A percentile compares a stretch with the other conserved stretches of the same genome.
These are phyloP conservation scores for Cyberlindnera xylosilytica DNA, from an alignment of 805 yeast genomes.

Conservation along the genomic window DNA sequence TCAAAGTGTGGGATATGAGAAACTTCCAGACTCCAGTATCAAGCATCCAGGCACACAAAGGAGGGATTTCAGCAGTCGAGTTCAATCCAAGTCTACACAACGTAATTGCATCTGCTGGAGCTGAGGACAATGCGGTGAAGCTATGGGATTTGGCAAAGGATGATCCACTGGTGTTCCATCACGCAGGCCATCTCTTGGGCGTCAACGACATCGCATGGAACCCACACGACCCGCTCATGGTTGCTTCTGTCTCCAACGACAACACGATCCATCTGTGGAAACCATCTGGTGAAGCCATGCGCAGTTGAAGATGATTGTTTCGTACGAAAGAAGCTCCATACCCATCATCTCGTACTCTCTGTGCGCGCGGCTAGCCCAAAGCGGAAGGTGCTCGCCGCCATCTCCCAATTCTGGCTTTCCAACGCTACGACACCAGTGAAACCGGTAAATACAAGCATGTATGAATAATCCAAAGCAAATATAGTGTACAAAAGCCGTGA, in stretches of 20 bases:
- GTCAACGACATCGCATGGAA: slow-evolving; percentile 87
- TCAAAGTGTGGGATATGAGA: slow-evolving; percentile 69
- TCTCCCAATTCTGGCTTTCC: too few species aligned
- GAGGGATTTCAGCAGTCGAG: slow-evolving; percentile 58
- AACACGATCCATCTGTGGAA: slow-evolving; percentile 87
- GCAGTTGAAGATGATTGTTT: too few species aligned
- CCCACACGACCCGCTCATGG: slow-evolving; percentile 61
- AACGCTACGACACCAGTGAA: too few species aligned
- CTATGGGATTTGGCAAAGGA: slow-evolving; percentile 49
- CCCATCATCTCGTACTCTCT: too few species aligned
- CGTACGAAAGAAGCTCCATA: too few species aligned
- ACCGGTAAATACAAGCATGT: too few species aligned
- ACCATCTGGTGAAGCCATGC: slow-evolving; percentile 43
- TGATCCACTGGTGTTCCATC: slow-evolving; percentile 51
- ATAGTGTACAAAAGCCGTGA: too few species aligned
- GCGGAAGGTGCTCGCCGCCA: too few species aligned
- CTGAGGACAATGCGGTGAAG: slow-evolving; percentile 61
- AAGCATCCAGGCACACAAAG: slow-evolving; percentile 41
- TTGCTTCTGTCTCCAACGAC: slow-evolving; percentile 80
- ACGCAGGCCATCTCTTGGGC: slow-evolving; percentile 86
- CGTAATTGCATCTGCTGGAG: slow-evolving; percentile 61
- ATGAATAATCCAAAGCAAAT: too few species aligned
- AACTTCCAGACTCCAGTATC: slow-evolving; percentile 31
- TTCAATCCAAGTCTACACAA: slow-evolving; percentile 65
- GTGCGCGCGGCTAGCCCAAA: too few species aligned